Percentiles rank a stretch among this genome's conserved stretches.
phyloP scores from a whole-genome alignment of 331 rosid species.

The Quercus lobata region DNA sequence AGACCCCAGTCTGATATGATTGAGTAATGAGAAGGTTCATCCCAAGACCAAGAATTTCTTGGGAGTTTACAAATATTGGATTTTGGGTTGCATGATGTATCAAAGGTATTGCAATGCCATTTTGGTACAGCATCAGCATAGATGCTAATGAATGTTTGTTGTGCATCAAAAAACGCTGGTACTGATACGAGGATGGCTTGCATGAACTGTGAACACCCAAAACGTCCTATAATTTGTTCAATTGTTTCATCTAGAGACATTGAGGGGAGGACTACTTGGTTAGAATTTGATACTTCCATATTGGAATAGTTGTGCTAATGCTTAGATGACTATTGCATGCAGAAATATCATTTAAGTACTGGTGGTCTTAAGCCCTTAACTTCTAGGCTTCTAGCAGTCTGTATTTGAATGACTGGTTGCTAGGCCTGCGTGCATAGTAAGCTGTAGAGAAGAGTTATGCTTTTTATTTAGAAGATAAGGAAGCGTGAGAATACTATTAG shows the following conservation, averaged over 20 bases:
- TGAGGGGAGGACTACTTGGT: no score
- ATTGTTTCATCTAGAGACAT: not conserved
- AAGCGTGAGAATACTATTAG: no score
- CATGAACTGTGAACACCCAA: slow-evolving; percentile 21
- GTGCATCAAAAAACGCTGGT: slow-evolving; percentile 32
- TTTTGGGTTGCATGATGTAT: slow-evolving; percentile 4
- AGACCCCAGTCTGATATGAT: slow-evolving; percentile 20
- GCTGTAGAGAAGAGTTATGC: no score
- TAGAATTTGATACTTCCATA: no score
- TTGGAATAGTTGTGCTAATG: no score
- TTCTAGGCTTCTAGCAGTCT: no score
- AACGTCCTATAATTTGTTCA: not conserved
- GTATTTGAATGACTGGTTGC: no score
- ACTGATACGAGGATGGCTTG: slow-evolving; percentile 30
- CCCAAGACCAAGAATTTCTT: slow-evolving; percentile 17
- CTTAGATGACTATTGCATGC: no score
- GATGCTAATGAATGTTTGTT: slow-evolving; percentile 36
- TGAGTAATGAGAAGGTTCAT: slow-evolving; percentile 8
- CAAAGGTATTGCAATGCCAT: slow-evolving; percentile 32
- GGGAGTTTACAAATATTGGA: slow-evolving; percentile 35
- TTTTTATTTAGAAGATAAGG: no score
- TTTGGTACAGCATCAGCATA: slow-evolving; percentile 30
- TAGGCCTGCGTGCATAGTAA: no score
- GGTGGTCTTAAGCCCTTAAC: no score
- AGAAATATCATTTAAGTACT: no score